Base-by-base conservation (phyloP, 208 protist species). In the Trypanosomatidae sp. region DNA sequence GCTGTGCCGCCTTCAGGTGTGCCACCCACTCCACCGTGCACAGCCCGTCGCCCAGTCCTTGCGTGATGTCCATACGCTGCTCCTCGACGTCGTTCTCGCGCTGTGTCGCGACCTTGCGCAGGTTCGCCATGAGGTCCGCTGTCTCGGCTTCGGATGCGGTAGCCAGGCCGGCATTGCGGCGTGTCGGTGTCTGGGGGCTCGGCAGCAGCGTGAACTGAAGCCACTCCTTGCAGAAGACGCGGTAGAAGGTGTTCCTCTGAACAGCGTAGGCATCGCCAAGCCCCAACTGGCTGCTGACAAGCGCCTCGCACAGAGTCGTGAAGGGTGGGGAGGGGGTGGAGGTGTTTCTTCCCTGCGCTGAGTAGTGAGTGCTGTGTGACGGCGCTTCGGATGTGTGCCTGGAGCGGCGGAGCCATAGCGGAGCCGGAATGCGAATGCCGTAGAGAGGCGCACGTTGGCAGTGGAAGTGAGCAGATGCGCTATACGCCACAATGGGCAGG, bases 371-470 rank as follows among this genome's bases (percentile, higher is more conserved):
- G 44, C 17, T 30, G 64, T 46, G 8, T 17, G 15, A 49, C 53
- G 15, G 56, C 30, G 56, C 8, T 15, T 41, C 15, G 69, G 30
- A 9, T n/a, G 36, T 64, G 15, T 25, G 36, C 12, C 36, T 25
- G 19, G 22, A 36, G 33, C 0, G 36, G n/a, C 77, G 69, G 62
- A 80, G 53, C 70, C 77, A 83, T 47, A 25, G 3, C 13, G 81
- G 77, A 10, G 82, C 69, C 25, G 62, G 66, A 9, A 80, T 55
- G 39, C 50, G 66, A 15, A 79, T 49, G 56, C 22, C 70, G 65
- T 86, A 86, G 9, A 82, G 67, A 19, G 82, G 77, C 3, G 77
- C 82, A 25, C 52, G 69, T 30, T 77, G 71, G 55, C 82, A 86
- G 72, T 86, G 82, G 36, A 80, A 80, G 39, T 67, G 66, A 30